These are phyloP conservation scores for Alternaria panax DNA, from an alignment of 2,329 filamentous ascomycete species.

Conservation along the genomic window DNA sequence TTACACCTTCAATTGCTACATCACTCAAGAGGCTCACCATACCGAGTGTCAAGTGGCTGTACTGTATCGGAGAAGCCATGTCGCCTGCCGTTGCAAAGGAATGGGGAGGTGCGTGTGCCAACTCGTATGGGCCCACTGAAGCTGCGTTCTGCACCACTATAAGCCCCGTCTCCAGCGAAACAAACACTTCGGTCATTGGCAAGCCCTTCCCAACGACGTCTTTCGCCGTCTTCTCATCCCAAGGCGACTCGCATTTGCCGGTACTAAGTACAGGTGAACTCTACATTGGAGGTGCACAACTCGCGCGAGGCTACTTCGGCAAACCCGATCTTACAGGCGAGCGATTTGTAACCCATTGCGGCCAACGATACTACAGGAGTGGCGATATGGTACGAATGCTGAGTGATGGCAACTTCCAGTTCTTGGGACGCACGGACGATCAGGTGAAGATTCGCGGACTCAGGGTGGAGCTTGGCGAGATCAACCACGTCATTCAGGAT, in stretches of 20 bases:
- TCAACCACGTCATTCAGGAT: slow-evolving; percentile 41
- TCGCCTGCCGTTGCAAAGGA: slow-evolving; percentile 46
- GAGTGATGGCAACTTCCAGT: slow-evolving; percentile 49
- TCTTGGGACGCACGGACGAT: slow-evolving; percentile 49
- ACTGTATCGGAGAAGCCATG: slow-evolving; percentile 57
- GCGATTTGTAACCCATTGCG: slow-evolving; percentile 39
- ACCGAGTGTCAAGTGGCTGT: slow-evolving; percentile 52
- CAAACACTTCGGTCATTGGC: slow-evolving; percentile 52
- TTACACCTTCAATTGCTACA: slow-evolving; percentile 54
- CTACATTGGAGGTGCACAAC: slow-evolving; percentile 56
- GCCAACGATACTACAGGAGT: slow-evolving; percentile 48
- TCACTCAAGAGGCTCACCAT: slow-evolving; percentile 44
- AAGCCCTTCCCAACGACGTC: slow-evolving; percentile 52
- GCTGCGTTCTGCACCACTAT: slow-evolving; percentile 57
- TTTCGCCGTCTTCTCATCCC: slow-evolving; percentile 47
- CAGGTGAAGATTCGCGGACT: slow-evolving; percentile 52
- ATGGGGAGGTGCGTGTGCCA: slow-evolving; percentile 53
- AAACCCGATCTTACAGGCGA: slow-evolving; percentile 42
- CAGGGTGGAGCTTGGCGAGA: slow-evolving; percentile 50
- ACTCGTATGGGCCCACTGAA: slow-evolving; percentile 56
- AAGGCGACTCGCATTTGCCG: slow-evolving; percentile 46
- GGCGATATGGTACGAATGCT: slow-evolving; percentile 51
- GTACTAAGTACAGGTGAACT: slow-evolving; percentile 54
- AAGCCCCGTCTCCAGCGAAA: slow-evolving; percentile 35
- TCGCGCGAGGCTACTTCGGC: slow-evolving; percentile 56